Evolutionary conservation across 2,329 filamentous ascomycete genomes (phyloP).

Genomic region (Domatiomyces globalis): DNA sequence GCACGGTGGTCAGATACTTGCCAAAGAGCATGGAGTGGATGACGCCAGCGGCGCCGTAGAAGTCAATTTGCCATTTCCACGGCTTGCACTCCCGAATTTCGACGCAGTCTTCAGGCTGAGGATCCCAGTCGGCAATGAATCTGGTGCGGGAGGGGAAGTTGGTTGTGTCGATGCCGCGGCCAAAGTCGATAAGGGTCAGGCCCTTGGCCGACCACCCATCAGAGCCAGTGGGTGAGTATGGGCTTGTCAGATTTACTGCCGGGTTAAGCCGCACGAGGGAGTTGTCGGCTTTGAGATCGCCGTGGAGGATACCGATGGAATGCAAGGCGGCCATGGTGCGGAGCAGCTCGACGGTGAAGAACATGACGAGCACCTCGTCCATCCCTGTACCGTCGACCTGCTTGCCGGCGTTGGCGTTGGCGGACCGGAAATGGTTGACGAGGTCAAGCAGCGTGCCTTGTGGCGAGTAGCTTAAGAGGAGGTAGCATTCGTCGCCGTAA

Average conservation of each 20-base stretch:
- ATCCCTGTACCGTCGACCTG: slow-evolving; percentile 46
- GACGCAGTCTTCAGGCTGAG: slow-evolving; percentile 70
- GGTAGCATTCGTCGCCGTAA: slow-evolving; percentile 76
- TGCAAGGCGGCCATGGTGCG: slow-evolving; percentile 83
- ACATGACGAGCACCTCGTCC: slow-evolving; percentile 88
- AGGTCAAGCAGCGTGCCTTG: slow-evolving; percentile 92
- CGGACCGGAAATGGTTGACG: slow-evolving; percentile 68
- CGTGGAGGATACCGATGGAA: slow-evolving; percentile 64
- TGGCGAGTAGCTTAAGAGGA: slow-evolving; percentile 73
- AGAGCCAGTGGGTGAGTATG: slow-evolving; percentile 59
- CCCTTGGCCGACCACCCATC: slow-evolving; percentile 71
- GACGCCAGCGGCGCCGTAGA: slow-evolving; percentile 79
- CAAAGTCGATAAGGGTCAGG: slow-evolving; percentile 83
- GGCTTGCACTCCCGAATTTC: slow-evolving; percentile 89
- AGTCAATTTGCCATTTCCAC: slow-evolving; percentile 97
- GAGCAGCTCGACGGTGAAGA: slow-evolving; percentile 82
- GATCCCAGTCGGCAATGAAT: slow-evolving; percentile 95
- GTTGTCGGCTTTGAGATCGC: slow-evolving; percentile 91
- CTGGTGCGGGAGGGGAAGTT: slow-evolving; percentile 61
- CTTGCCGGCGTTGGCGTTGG: slow-evolving; percentile 38
- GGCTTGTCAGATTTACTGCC: slow-evolving; percentile 35
- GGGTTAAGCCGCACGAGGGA: slow-evolving; percentile 63
- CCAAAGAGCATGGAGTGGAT: slow-evolving; percentile 84
- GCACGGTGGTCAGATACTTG: slow-evolving; percentile 73
- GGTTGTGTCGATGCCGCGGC: slow-evolving; percentile 84